Conservation (phyloP, 2,329 filamentous ascomycete genomes). For the Magnaporthiopsis poae region DNA sequence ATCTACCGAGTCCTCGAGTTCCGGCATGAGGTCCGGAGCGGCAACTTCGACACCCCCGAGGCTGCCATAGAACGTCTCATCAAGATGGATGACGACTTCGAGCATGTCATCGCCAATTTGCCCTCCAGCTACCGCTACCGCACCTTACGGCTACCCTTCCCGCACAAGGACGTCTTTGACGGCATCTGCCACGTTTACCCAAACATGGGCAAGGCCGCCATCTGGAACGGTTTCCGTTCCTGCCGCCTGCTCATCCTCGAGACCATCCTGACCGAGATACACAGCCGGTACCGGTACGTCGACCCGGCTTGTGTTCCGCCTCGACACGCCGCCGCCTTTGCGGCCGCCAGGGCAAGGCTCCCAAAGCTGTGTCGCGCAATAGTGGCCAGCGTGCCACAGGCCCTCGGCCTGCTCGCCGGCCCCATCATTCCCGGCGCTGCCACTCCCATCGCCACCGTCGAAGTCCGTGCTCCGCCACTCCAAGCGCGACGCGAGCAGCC, state of each 20-base stretch:
- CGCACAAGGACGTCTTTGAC: conserved; percentile 32
- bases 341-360: conserved; percentile 29
- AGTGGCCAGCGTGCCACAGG: conserved; percentile 38
- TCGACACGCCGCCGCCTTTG: conserved; percentile 24
- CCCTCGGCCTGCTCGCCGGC: conserved; percentile 33
- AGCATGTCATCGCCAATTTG: conserved; percentile 27
- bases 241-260: conserved; percentile 38
- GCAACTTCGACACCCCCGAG: conserved; percentile 28
- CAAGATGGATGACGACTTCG: conserved; percentile 34
- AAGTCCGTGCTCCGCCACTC: conserved; percentile 20
- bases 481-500: conserved; percentile 1
- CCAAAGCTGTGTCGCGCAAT: conserved; percentile 31
- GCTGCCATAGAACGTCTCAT: conserved; percentile 29
- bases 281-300: conserved; percentile 21
- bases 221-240: conserved; percentile 39
- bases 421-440: neutral
- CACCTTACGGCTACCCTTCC: conserved; percentile 27
- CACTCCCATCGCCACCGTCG: conserved; percentile 19
- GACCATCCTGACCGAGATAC: conserved; percentile 35
- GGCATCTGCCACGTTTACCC: conserved; percentile 36
- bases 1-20: conserved; percentile 36
- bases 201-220: conserved; percentile 32
- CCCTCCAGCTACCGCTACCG: conserved; percentile 33
- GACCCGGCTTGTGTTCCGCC: conserved; percentile 16
- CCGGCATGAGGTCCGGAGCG: conserved; percentile 35